phyloP scores from a whole-genome alignment of 306 rosid genomes.

The Alnus rubra region DNA sequence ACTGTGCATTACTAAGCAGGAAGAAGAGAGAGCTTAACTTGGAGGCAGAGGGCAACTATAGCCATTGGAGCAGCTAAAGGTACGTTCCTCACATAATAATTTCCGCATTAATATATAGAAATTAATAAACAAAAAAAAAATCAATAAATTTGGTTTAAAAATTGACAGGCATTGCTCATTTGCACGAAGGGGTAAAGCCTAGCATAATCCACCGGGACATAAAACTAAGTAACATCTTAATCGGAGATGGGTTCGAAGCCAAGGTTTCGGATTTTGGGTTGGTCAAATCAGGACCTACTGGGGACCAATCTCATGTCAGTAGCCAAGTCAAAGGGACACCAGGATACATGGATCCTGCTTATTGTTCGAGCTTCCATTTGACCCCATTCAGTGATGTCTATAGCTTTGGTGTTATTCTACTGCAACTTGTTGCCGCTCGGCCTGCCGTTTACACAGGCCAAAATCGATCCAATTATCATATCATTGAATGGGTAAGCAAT shows the following conservation, averaged over 20 bases:
- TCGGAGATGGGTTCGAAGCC: constrained; percentile 75
- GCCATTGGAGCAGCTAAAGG: constrained; percentile 91
- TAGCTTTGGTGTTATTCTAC: constrained; percentile 78
- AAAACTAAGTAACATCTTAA: constrained; percentile 79
- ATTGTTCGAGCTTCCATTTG: constrained; percentile 77
- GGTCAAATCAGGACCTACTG: constrained; percentile 67
- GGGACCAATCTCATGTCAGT: constrained; percentile 78
- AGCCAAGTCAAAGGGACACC: constrained; percentile 96
- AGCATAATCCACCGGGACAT: constrained; percentile 79
- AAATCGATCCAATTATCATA: constrained; percentile 41
- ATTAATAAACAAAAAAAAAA: not conserved
- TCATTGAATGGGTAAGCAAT: constrained; percentile 69
- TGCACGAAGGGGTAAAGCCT: constrained; percentile 70
- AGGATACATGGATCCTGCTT: constrained; percentile 83
- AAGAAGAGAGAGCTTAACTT: constrained; percentile 57
- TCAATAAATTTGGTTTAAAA: constrained; percentile 9
- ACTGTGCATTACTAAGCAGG: constrained; percentile 30
- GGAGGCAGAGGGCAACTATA: constrained; percentile 76
- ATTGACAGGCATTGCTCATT: constrained; percentile 64
- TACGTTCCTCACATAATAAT: constrained; percentile 4
- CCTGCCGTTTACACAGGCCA: constrained; percentile 51
- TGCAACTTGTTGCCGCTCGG: constrained; percentile 73
- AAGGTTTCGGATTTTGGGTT: constrained; percentile 90
- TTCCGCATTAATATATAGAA: not conserved
- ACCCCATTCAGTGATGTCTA: constrained; percentile 75